Base-by-base conservation (phyloP, 2,329 filamentous ascomycete genomes). In the Pseudofabraea citricarpa region DNA sequence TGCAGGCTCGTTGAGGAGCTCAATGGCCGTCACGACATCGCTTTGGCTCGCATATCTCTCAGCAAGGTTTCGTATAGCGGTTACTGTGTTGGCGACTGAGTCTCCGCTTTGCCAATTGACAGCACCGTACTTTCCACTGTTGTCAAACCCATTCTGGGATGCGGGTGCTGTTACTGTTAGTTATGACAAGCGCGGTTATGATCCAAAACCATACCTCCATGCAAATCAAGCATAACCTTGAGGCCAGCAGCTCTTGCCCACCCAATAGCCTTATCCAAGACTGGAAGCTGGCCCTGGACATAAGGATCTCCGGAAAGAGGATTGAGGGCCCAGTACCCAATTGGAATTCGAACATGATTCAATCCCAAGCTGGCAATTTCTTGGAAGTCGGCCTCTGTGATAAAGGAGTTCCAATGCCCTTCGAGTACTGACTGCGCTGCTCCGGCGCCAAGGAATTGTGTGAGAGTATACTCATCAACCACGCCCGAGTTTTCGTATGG, bases 61-160 rank as follows among this genome's bases (percentile, higher is more conserved):
- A 2, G 66, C 63, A 12, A 72, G 64, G 4, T 46, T 59, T 40
- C 60, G 45, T 31, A 71, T 62, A 10, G 69, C 63, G 4, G 43
- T 47, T n/a, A 66, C 56, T 22, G 63, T 67, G 5, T 58, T 50
- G 6, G 56, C 32, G 6, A 67, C 55, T 43, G 64, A 67, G 32
- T 71, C 59, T 23, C 71, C 73, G 9, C 61, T 58, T 49, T 68
- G 68, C 71, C 73, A 77, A 8, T 61, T 56, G 16, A 77, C 63
- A 5, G 50, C 35, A 4, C 73, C 73, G 15, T 66, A 64, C 35
- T 65, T 68, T 36, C 81, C 81, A 42, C 74, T 79, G 63, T 84
- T 85, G 61, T 85, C 81, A 56, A 83, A 84, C 3, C 81, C 81
- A 48, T 84, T 84, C 54, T 85, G 81, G 6, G 77, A 81, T 6